Base-by-base conservation (phyloP, 305 asterid species). In the Withania somnifera region DNA sequence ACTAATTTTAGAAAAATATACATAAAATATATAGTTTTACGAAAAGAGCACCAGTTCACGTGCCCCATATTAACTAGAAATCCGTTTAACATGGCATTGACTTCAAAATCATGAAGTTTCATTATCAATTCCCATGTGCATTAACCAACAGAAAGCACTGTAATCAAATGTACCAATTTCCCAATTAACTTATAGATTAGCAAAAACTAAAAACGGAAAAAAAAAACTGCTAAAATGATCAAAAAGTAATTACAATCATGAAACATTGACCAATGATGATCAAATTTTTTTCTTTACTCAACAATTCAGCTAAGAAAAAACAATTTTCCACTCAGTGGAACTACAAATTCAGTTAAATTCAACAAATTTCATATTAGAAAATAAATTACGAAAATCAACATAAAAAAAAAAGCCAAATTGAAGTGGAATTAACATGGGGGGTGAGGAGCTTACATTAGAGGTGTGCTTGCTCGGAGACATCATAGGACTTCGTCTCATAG, bases 391-490 rank as follows among this genome's bases (percentile, higher is more conserved):
- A 34, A 81, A 66, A 17, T 40, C 79, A 81, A 68, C 24, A 34
- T 2, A 3, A 3, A 0, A 34, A 34, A 34, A 1, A 34, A 34
- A 34, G 7, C 28, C 3, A 79, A 63, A 76, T 52, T 6, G 1
- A 36, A 53, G 30, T 75, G 17, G 13, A 53, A 69, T 68, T 61
- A 61, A 71, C 9, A 45, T 19, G 52, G 4, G 5, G 19, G 40
- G 6, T 20, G 77, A 51, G 71, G 5, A 2, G 32, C 90, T 34
- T 88, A 90, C 94, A 79, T 79, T 82, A 79, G 84, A 64, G 81
- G 58, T 53, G 80, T 83, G 79, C 81, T 88, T 87, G 90, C 86
- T 88, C 14, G 92, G 90, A 61, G 91, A 85, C 93, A 89, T 89
- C 93, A 89, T 89, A 73, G 88, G 71, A 86, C 83, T 76, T 83